phyloP scores from a whole-genome alignment of 2,329 filamentous ascomycete species.

The Pyrenophora seminiperda region DNA sequence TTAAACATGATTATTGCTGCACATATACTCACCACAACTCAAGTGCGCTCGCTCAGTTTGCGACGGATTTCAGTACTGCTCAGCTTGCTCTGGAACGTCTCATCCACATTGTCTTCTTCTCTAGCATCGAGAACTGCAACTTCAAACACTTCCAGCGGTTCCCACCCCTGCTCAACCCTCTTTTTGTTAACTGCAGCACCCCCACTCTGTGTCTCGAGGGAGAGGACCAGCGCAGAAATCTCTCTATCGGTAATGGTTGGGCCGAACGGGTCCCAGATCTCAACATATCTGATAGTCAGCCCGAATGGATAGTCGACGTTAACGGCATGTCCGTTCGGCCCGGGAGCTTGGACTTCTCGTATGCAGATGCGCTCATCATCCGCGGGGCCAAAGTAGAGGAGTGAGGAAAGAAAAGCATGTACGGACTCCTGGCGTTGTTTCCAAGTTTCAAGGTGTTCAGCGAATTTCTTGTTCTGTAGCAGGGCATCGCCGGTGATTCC shows the following conservation, averaged over 20 bases:
- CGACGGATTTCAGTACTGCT: constrained; percentile 84
- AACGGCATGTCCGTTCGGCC: constrained; percentile 59
- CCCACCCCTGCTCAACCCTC: constrained; percentile 76
- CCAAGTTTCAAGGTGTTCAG: constrained; percentile 82
- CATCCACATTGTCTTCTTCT: constrained; percentile 56
- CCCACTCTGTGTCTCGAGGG: constrained; percentile 82
- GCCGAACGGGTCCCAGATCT: constrained; percentile 86
- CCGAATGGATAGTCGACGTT: constrained; percentile 64
- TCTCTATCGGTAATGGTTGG: constrained; percentile 83
- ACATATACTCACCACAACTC: no score
- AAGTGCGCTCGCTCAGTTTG: constrained; percentile 39
- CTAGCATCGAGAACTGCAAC: constrained; percentile 82
- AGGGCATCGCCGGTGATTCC: constrained; percentile 89
- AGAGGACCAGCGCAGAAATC: constrained; percentile 83
- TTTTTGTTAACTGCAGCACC: constrained; percentile 86
- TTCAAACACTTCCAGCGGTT: constrained; percentile 77
- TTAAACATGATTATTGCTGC: no score
- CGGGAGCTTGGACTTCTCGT: constrained; percentile 54
- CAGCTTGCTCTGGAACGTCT: constrained; percentile 80
- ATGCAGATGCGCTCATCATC: constrained; percentile 49
- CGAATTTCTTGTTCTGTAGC: constrained; percentile 86
- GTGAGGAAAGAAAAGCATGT: constrained; percentile 69
- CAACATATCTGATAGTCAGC: constrained; percentile 75
- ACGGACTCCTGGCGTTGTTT: constrained; percentile 70
- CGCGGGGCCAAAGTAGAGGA: constrained; percentile 63